Evolutionary conservation across 495 filamentous ascomycete genomes (phyloP), one percentile per base, ranked within the genome.

Genomic region (Tuber indicum): DNA sequence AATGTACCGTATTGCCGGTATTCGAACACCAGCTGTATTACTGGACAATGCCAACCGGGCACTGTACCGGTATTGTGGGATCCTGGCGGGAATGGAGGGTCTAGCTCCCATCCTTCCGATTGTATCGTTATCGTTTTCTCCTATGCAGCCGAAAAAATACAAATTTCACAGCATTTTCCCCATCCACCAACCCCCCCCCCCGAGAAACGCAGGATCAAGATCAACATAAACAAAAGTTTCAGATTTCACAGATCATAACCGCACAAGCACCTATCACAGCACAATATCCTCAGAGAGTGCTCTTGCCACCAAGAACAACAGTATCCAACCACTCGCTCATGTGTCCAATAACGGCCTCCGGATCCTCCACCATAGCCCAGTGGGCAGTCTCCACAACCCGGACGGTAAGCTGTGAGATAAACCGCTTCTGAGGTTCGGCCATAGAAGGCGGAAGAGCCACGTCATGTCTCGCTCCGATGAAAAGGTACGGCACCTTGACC

Each of bases 381-480:
- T 96, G 93, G 39, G 85, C 84, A 21, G 90, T 86, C 75, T 90
- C 84, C 6, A 93, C 87, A 81, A 90, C 87, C 73, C 85, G 85
- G 77, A 85, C 85, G 4, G 88, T 90, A 78, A 94, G 78, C 45
- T 89, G 87, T 3, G 90, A 88, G 62, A 94, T 87, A 52, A 84
- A 85, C 82, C 87, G 86, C 26, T 89, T 88, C 92, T 97, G 96
- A 0, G 88, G 87, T 17, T 85, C 86, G 3, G 89, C 86, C 86
- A 97, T 86, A 26, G 85, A 84, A 3, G 92, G 90, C 47, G 89
- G 90, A 74, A 97, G 84, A 47, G 91, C 91, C 8, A 49, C 72
- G 78, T 97, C 94, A 49, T 87, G 87, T n/a, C 86, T 87, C 0
- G 92, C 94, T 76, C 88, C 87, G 72, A 99, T 87, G 81, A 94